Evolutionary conservation across 352 stramenopile genomes (phyloP).

Genomic region (Pythium utonaiense): DNA sequence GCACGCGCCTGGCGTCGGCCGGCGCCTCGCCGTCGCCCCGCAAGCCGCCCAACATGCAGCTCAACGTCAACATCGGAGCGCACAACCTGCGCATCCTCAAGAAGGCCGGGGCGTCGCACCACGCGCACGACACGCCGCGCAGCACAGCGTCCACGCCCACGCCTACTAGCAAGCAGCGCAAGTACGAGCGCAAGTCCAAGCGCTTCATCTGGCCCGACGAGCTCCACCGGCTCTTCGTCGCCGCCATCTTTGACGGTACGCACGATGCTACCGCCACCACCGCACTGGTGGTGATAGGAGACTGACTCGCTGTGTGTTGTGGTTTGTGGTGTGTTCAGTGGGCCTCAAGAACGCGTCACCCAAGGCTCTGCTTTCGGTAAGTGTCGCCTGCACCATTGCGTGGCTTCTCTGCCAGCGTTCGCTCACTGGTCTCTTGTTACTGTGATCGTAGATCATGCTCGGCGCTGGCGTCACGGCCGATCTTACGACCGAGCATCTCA

Average conservation of each 20-base stretch:
- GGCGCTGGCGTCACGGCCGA: constrained; percentile 41
- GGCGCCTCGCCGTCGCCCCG: background rate
- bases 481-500: constrained; percentile 82
- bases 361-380: constrained; percentile 69
- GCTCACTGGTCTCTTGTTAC: too few relatives aligned
- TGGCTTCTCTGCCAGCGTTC: too few relatives aligned
- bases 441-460: constrained; percentile 82
- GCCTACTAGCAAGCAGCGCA: constrained; percentile 44
- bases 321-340: constrained; percentile 29
- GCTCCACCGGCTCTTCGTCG: constrained; percentile 84
- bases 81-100: constrained; percentile 27
- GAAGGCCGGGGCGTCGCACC: constrained; percentile 9
- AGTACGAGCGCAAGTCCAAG: constrained; percentile 87
- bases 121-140: background rate
- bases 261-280: background rate
- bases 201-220: constrained; percentile 87
- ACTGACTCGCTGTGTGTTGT: background rate
- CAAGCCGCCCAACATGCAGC: constrained; percentile 2
- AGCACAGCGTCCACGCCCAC: background rate
- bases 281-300: too few relatives aligned
- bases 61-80: constrained; percentile 17
- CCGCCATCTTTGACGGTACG: constrained; percentile 83
- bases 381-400: too few relatives aligned
- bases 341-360: constrained; percentile 84
- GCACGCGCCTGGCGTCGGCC: constrained; percentile 18